These are phyloP conservation scores for Fusarium odoratissimum DNA, from an alignment of 2,329 filamentous ascomycete genomes.

Conservation along the genomic window DNA sequence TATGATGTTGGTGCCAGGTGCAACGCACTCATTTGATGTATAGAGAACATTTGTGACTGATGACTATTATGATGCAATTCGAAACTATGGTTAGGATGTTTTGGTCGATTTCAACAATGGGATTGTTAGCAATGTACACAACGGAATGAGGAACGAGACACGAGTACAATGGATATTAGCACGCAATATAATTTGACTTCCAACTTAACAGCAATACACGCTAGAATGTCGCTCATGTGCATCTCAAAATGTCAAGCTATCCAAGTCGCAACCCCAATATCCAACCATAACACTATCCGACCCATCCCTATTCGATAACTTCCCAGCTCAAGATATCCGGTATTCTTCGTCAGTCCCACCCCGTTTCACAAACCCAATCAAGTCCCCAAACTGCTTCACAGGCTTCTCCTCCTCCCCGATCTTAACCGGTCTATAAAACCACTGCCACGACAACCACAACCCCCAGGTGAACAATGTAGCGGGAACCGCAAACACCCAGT, in stretches of 20 bases:
- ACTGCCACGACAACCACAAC: conserved; percentile 37
- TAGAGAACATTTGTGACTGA: too few relatives aligned
- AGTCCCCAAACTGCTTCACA: not conserved
- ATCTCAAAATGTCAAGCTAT: not conserved
- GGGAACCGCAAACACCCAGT: conserved; percentile 49
- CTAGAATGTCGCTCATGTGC: not conserved
- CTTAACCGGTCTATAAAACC: not conserved
- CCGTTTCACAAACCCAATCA: not conserved
- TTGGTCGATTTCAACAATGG: not conserved
- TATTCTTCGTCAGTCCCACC: not conserved
- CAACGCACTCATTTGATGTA: not conserved
- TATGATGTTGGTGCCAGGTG: not conserved
- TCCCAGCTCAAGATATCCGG: not conserved
- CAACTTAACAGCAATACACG: not conserved
- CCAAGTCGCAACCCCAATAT: not conserved
- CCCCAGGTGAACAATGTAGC: conserved; percentile 41
- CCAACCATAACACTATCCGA: not conserved
- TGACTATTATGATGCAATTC: too few relatives aligned
- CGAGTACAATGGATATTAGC: not conserved
- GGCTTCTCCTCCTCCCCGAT: conserved; percentile 22
- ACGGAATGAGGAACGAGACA: not conserved
- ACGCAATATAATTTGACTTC: too few relatives aligned
- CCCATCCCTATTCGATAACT: not conserved
- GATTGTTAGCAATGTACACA: not conserved
- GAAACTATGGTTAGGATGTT: too few relatives aligned